A percentile compares a stretch with the other conserved stretches of the same genome.
These are phyloP conservation scores for Exserohilum turcica DNA, from an alignment of 2,329 filamentous ascomycete species.

Conservation along the genomic window DNA sequence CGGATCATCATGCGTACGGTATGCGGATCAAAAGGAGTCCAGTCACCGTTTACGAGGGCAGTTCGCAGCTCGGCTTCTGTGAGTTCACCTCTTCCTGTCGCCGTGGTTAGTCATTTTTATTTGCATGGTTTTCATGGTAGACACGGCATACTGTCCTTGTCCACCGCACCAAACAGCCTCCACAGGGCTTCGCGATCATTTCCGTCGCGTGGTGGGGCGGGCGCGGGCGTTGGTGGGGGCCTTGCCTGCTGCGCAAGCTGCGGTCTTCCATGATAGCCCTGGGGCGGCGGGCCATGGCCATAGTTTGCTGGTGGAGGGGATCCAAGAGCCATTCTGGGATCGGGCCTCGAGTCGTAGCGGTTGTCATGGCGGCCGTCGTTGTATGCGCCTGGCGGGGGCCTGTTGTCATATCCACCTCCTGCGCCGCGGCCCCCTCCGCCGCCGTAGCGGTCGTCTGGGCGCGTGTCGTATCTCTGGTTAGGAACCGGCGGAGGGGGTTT, in stretches of 20 bases:
- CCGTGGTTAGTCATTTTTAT: slow-evolving; percentile 8
- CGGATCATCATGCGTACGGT: slow-evolving; percentile 99
- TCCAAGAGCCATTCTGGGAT: slow-evolving; percentile 48
- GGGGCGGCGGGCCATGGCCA: slow-evolving; percentile 60
- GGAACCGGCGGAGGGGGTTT: slow-evolving; percentile 50
- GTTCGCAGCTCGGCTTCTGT: slow-evolving; percentile 85
- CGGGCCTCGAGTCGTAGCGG: slow-evolving; percentile 35
- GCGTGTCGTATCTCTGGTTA: slow-evolving; percentile 38
- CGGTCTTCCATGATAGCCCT: slow-evolving; percentile 69
- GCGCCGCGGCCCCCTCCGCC: slow-evolving; percentile 27
- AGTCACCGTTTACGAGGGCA: slow-evolving; percentile 95
- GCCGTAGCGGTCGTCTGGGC: slow-evolving; percentile 47
- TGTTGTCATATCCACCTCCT: slow-evolving; percentile 33
- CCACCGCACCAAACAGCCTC: slow-evolving; percentile 87
- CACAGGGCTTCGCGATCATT: slow-evolving; percentile 74
- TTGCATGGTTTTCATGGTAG: not conserved
- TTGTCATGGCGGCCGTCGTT: slow-evolving; percentile 41
- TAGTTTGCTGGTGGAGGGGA: slow-evolving; percentile 57
- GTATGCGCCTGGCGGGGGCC: slow-evolving; percentile 49
- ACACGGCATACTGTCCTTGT: slow-evolving; percentile 70
- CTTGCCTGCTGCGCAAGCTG: slow-evolving; percentile 53
- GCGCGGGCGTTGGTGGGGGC: slow-evolving; percentile 56
- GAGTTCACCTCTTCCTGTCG: slow-evolving; percentile 73
- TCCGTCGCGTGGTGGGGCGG: slow-evolving; percentile 59
- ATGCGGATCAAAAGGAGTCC: slow-evolving; percentile 88